These are phyloP conservation scores for Fragaria iinumae DNA, from an alignment of 306 rosid genomes.

Conservation along the genomic window DNA sequence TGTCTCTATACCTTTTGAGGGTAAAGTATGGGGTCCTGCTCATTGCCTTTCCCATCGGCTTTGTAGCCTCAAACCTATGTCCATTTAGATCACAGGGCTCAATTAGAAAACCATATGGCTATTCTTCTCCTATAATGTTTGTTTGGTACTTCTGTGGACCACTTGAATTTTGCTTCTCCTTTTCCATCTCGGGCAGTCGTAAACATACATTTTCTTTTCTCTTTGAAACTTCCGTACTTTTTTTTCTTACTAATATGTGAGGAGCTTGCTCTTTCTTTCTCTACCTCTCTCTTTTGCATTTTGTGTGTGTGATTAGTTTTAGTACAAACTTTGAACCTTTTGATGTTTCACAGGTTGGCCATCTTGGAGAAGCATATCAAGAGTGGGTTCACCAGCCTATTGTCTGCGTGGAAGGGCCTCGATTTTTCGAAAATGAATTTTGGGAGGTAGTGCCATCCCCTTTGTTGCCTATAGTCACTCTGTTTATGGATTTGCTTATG, in stretches of 20 bases:
- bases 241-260: not conserved
- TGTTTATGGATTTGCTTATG: not conserved
- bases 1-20: not conserved
- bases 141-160: not conserved
- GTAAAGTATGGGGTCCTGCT: not conserved
- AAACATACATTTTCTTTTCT: not conserved
- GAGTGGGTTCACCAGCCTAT: constrained; percentile 98
- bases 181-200: not conserved
- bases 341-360: constrained; percentile 64
- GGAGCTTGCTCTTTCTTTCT: not conserved
- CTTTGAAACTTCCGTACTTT: not conserved
- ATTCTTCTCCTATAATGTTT: not conserved
- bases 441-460: constrained; percentile 61
- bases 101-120: too few species aligned
- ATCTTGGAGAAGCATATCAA: constrained; percentile 86
- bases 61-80: not conserved
- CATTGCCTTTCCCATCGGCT: not conserved
- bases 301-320: not conserved
- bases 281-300: not conserved
- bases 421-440: constrained; percentile 73
- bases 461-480: not conserved
- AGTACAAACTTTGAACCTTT: not conserved
- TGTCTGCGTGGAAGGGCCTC: constrained; percentile 82
- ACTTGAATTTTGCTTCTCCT: not conserved
- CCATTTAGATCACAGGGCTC: not conserved